phyloP scores from a whole-genome alignment of 306 rosid species.

The Castanea crenata region DNA sequence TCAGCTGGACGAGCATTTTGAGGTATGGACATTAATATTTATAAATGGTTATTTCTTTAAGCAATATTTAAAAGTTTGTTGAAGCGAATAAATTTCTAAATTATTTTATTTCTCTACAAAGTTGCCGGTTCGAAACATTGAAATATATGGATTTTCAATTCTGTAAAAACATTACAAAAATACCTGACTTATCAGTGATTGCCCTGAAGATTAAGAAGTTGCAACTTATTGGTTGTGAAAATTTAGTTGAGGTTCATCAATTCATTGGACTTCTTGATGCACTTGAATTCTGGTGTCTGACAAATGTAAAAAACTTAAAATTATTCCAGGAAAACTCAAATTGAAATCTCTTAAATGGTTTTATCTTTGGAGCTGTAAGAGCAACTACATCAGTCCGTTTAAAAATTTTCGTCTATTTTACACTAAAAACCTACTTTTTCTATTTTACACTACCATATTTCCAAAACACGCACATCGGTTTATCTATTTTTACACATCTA shows the following conservation, averaged over 20 bases:
- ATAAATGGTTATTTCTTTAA: not conserved
- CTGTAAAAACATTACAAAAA: slow-evolving; percentile 10
- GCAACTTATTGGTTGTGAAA: slow-evolving; percentile 11
- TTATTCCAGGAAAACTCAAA: slow-evolving; percentile 13
- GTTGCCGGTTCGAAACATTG: slow-evolving; percentile 12
- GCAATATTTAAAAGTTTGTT: too few species aligned
- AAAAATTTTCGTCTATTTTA: too few species aligned
- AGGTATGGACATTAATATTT: slow-evolving; percentile 13
- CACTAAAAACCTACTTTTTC: too few species aligned
- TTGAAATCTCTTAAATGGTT: slow-evolving; percentile 23
- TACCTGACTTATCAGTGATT: slow-evolving; percentile 29
- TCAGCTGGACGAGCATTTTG: slow-evolving; percentile 9
- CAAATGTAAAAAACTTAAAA: slow-evolving; percentile 15
- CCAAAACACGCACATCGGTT: too few species aligned
- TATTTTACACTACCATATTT: too few species aligned
- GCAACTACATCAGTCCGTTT: too few species aligned
- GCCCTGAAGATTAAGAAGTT: slow-evolving; percentile 21
- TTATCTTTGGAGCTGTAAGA: slow-evolving; percentile 3
- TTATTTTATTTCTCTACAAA: not conserved
- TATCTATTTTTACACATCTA: too few species aligned
- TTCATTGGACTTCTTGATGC: slow-evolving; percentile 30
- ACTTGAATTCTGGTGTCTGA: slow-evolving; percentile 17
- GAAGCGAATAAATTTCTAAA: too few species aligned
- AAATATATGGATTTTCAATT: slow-evolving; percentile 17
- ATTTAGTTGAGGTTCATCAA: slow-evolving; percentile 29